Evolutionary conservation across 2,329 filamentous ascomycete genomes (phyloP).

Genomic region (Chrysoporthe deuterocubensis): DNA sequence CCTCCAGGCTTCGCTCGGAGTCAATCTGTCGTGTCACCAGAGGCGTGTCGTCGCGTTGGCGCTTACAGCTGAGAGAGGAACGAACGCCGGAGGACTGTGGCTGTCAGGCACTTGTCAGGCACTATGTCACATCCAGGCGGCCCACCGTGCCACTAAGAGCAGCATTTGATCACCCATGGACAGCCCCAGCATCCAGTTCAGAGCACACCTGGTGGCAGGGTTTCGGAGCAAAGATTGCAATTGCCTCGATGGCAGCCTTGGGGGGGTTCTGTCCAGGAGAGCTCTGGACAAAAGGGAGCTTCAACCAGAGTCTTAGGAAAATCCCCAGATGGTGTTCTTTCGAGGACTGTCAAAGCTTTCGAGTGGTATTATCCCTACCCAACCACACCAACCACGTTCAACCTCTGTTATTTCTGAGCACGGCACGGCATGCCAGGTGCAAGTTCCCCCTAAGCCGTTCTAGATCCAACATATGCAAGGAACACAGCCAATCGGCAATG

Average conservation of each 20-base stretch:
- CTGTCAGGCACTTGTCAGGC: constrained; percentile 3
- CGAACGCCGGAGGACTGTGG: neutral
- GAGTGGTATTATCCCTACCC: neutral
- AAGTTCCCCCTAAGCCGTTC: constrained; percentile 7
- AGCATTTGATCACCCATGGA: constrained; percentile 1
- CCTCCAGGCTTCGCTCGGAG: neutral
- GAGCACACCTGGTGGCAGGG: neutral
- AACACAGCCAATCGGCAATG: constrained; percentile 5
- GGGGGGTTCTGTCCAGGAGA: neutral
- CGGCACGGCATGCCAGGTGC: neutral
- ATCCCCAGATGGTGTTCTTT: neutral
- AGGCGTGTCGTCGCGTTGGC: constrained; percentile 14
- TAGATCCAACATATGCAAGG: neutral
- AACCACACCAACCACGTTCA: constrained; percentile 1
- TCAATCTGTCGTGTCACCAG: constrained; percentile 1
- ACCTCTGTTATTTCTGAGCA: neutral
- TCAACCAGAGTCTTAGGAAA: neutral
- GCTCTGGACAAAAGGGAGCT: neutral
- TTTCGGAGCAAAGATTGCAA: neutral
- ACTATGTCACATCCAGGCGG: constrained; percentile 10
- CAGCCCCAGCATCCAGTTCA: neutral
- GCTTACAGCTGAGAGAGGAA: constrained; percentile 10
- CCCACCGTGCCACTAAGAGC: constrained; percentile 5
- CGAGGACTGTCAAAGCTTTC: neutral
- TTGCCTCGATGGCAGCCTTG: neutral